phyloP scores from a whole-genome alignment of 176 grass and related monocot genomes.

The Avena atlantica region DNA sequence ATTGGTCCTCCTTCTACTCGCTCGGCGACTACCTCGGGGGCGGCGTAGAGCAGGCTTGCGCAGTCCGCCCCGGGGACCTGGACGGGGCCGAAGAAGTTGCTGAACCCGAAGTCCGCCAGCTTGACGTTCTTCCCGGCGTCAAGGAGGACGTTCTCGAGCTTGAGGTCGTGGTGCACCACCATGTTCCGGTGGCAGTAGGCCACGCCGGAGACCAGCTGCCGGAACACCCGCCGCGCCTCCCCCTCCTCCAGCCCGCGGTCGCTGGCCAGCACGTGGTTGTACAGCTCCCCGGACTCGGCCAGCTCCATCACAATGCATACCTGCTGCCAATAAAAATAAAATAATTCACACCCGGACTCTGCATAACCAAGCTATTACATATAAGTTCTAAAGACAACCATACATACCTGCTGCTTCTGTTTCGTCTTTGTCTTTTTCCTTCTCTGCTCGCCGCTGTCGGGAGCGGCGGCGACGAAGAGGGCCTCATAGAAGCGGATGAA shows the following conservation, averaged over 20 bases:
- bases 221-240: constrained; percentile 65
- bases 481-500: constrained; percentile 65
- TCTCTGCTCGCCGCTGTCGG: background rate
- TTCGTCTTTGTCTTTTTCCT: background rate
- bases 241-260: constrained; percentile 52
- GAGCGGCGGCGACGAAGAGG: constrained; percentile 42
- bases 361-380: too few species aligned
- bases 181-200: constrained; percentile 79
- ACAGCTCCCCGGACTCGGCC: constrained; percentile 49
- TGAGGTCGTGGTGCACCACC: constrained; percentile 75
- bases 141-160: constrained; percentile 76
- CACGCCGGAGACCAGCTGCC: constrained; percentile 61
- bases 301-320: constrained; percentile 70
- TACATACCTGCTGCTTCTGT: background rate
- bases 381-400: too few species aligned
- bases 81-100: constrained; percentile 53
- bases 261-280: constrained; percentile 52
- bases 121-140: constrained; percentile 57
- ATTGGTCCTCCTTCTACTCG: background rate
- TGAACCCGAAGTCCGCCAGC: constrained; percentile 77
- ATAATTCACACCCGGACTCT: too few species aligned
- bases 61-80: constrained; percentile 50
- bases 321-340: background rate
- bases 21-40: constrained; percentile 47
- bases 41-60: constrained; percentile 63